Evolutionary conservation across 257 asterid genomes (phyloP).

Genomic region (Buddleja alternifolia): DNA sequence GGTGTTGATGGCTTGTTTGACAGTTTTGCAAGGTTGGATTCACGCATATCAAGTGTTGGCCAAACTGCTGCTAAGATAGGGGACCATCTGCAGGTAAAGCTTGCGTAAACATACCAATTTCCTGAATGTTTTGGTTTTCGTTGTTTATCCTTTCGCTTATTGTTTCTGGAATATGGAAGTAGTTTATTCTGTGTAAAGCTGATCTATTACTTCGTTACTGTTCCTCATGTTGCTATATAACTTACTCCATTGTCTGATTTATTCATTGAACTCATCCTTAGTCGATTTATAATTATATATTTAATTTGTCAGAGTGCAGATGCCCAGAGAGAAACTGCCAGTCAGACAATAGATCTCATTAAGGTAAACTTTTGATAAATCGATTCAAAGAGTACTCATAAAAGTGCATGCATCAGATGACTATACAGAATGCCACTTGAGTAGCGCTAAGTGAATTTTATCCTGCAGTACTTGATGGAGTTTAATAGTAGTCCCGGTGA

Average conservation of each 20-base stretch:
- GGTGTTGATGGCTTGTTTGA: slow-evolving; percentile 97
- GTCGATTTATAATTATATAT: slow-evolving; percentile 11
- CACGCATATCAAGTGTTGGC: slow-evolving; percentile 97
- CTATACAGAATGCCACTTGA: slow-evolving; percentile 20
- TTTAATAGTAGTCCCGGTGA: slow-evolving; percentile 97
- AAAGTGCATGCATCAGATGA: slow-evolving; percentile 11
- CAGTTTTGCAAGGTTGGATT: slow-evolving; percentile 93
- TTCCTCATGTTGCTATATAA: slow-evolving; percentile 13
- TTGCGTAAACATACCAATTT: slow-evolving; percentile 18
- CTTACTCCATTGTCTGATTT: slow-evolving; percentile 26
- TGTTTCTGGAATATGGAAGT: background rate
- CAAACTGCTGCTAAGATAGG: slow-evolving; percentile 99
- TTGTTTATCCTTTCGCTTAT: slow-evolving; percentile 3
- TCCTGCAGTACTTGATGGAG: slow-evolving; percentile 96
- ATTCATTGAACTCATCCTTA: slow-evolving; percentile 1
- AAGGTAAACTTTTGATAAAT: slow-evolving; percentile 54
- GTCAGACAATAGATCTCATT: slow-evolving; percentile 94
- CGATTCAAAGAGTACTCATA: background rate
- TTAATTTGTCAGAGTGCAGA: slow-evolving; percentile 86
- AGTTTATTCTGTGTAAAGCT: slow-evolving; percentile 14
- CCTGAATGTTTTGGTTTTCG: background rate
- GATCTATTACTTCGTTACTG: background rate
- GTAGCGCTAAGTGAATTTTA: slow-evolving; percentile 27
- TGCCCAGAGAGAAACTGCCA: slow-evolving; percentile 97
- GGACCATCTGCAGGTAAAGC: slow-evolving; percentile 90